Percentiles rank a stretch among this genome's conserved stretches.
These are phyloP conservation scores for Simplicillium sp. DNA, from an alignment of 2,329 filamentous ascomycete species.

Conservation along the genomic window DNA sequence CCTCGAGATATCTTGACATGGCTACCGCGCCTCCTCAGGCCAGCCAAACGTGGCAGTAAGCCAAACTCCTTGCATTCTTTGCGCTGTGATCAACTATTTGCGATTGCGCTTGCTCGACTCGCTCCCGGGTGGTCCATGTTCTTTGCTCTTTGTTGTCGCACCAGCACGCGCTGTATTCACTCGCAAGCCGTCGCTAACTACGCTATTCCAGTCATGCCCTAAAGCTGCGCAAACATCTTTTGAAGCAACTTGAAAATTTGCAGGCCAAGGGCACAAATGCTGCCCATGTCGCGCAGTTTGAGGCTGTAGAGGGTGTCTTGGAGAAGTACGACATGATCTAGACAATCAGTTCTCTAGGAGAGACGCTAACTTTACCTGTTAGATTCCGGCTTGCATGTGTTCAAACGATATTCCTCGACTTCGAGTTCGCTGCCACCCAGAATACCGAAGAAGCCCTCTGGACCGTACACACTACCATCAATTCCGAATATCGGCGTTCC, in stretches of 20 bases:
- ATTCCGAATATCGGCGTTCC: slow-evolving; percentile 65
- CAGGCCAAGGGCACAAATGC: slow-evolving; percentile 23
- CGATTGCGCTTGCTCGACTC: neutral
- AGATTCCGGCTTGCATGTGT: slow-evolving; percentile 67
- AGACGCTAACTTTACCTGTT: slow-evolving; percentile 1
- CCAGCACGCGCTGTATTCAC: slow-evolving; percentile 3
- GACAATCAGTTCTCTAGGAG: neutral
- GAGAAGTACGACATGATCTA: slow-evolving; percentile 25
- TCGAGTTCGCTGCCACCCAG: slow-evolving; percentile 52
- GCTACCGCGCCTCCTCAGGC: slow-evolving; percentile 17
- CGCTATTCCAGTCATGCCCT: slow-evolving; percentile 26
- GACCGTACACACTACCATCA: slow-evolving; percentile 69
- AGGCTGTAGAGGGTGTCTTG: slow-evolving; percentile 32
- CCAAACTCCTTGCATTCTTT: slow-evolving; percentile 3
- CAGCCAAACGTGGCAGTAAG: slow-evolving; percentile 29
- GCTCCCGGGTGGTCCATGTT: too few species aligned
- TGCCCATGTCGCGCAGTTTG: slow-evolving; percentile 31
- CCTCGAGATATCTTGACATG: slow-evolving; percentile 1
- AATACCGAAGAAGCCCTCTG: slow-evolving; percentile 66
- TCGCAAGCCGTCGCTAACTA: slow-evolving; percentile 7
- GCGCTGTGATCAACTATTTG: neutral
- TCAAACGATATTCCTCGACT: slow-evolving; percentile 62
- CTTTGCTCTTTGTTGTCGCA: neutral
- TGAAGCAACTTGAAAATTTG: slow-evolving; percentile 32
- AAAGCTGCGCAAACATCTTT: slow-evolving; percentile 31